Conservation (phyloP, 139 green algal species). For the Chlorella sp. region DNA sequence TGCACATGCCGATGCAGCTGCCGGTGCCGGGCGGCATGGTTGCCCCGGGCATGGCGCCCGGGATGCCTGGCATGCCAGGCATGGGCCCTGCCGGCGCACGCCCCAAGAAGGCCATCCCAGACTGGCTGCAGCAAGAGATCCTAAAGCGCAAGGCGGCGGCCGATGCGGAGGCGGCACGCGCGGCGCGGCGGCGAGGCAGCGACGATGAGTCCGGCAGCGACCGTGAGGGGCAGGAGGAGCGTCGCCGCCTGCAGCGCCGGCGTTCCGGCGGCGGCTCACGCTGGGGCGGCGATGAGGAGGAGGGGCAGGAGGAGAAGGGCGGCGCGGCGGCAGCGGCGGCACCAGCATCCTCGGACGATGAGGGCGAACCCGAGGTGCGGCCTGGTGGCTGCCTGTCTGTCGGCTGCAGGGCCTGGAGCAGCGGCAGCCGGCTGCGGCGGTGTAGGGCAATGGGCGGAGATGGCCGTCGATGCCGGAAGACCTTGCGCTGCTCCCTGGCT, state of each 20-base stretch:
- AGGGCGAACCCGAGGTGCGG: background rate
- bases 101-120: conserved; percentile 44
- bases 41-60: too few relatives aligned
- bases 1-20: too few relatives aligned
- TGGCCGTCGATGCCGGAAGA: too few relatives aligned
- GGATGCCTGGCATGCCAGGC: background rate
- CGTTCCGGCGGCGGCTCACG: background rate
- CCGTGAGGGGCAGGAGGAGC: background rate
- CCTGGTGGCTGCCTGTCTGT: too few relatives aligned
- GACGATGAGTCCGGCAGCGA: background rate
- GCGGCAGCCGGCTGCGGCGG: too few relatives aligned
- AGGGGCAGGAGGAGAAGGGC: background rate
- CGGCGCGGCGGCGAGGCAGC: conserved; percentile 11
- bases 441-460: too few relatives aligned
- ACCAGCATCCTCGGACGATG: background rate
- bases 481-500: too few relatives aligned
- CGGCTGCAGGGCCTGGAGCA: too few relatives aligned
- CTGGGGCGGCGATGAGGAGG: conserved; percentile 13
- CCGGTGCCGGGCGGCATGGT: too few relatives aligned
- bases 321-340: background rate
- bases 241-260: background rate
- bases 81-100: background rate
- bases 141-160: conserved; percentile 35
- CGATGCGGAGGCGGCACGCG: background rate
- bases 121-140: conserved; percentile 59